Evolutionary conservation across 495 filamentous ascomycete species (phyloP).

Genomic region (Neurospora intermedia): DNA sequence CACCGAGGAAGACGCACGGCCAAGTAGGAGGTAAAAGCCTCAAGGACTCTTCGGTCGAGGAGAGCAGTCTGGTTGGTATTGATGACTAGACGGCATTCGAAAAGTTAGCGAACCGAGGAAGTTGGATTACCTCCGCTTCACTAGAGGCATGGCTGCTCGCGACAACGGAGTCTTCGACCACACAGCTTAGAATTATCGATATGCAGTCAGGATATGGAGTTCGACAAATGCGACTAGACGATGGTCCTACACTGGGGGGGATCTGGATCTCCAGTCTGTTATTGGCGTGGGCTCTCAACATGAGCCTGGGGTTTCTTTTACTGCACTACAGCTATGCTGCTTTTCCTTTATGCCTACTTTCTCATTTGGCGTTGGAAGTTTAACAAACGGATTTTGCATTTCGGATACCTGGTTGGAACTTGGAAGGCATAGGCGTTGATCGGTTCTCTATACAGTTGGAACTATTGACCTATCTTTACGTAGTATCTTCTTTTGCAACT

Average conservation of each 20-base stretch:
- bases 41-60: not conserved
- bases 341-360: not conserved
- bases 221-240: not conserved
- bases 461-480: not conserved
- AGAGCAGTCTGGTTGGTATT: not conserved
- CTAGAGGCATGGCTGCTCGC: not conserved
- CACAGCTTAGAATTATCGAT: not conserved
- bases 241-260: not conserved
- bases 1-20: not conserved
- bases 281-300: not conserved
- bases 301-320: not conserved
- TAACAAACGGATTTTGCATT: not conserved
- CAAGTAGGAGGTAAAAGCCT: not conserved
- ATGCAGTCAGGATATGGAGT: not conserved
- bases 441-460: not conserved
- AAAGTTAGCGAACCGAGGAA: not conserved
- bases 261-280: not conserved
- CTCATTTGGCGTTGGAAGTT: not conserved
- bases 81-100: not conserved
- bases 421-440: not conserved
- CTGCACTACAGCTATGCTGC: not conserved
- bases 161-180: not conserved
- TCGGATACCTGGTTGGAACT: not conserved
- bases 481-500: not conserved
- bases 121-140: not conserved